phyloP scores from a whole-genome alignment of 75 land plant genomes.

The Ceratopteris richardii region DNA sequence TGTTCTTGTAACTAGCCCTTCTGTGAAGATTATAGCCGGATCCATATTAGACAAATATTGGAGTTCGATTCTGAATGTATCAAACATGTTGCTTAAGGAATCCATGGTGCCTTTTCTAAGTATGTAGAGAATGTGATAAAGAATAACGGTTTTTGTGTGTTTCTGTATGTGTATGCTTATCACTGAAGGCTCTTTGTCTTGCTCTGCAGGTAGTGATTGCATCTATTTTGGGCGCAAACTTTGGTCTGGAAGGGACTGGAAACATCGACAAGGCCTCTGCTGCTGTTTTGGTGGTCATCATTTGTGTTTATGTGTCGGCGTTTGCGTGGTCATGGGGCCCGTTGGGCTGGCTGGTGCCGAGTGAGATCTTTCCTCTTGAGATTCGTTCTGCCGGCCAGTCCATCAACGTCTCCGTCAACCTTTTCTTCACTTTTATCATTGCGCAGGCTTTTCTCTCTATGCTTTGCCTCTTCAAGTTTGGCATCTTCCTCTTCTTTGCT shows the following conservation, averaged over 20 bases:
- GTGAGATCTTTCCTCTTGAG: conserved; percentile 52
- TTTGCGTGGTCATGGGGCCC: conserved; percentile 77
- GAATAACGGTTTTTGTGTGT: no score
- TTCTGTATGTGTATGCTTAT: no score
- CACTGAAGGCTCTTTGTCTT: no score
- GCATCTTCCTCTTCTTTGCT: conserved; percentile 52
- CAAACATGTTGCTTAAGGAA: no score
- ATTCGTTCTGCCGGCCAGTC: conserved; percentile 44
- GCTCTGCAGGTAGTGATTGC: conserved; percentile 7
- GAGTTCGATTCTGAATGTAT: no score
- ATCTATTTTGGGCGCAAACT: conserved; percentile 14
- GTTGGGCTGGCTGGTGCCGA: conserved; percentile 58
- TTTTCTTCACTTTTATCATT: conserved; percentile 46
- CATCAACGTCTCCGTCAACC: conserved; percentile 35
- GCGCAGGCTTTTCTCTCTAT: conserved; percentile 47
- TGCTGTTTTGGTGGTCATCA: conserved; percentile 6
- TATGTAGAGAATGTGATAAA: no score
- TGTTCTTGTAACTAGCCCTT: no score
- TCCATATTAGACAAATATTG: no score
- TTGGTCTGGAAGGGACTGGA: conserved; percentile 16
- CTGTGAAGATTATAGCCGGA: no score
- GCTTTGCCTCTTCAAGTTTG: conserved; percentile 47
- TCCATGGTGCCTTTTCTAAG: no score
- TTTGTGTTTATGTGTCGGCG: conserved; percentile 33
- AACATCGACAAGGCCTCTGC: conserved; percentile 11